Evolutionary conservation across 2,329 filamentous ascomycete species (phyloP), one percentile per base, ranked within the genome.

Genomic region (Penicillium sp.): DNA sequence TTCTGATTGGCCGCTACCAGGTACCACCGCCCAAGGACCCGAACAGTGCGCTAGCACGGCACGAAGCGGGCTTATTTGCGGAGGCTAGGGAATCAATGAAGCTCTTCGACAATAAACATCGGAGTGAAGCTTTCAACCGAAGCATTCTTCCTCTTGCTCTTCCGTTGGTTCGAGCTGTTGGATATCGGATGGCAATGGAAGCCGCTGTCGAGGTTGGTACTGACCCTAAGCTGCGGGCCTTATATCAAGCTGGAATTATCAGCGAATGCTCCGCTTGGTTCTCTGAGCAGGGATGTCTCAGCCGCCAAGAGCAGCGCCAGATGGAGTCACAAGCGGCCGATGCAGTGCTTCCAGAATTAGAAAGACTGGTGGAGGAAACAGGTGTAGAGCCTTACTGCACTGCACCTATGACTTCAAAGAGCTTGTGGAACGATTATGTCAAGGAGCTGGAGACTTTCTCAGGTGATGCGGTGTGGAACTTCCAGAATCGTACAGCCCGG

Each of bases 1-100:
- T 71, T 1, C 48, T 71, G 0, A 31, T 71, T 16, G 63, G 63
- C 4, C 62, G 67, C 14, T 71, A 70, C 25, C 23, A 61, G 23
- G 21, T 69, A 3, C 66, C 68, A 1, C 23, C 57, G 1, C 39
- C 67, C 3, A 50, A 33, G 10, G 13, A 61, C 5, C 59, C 65
- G 0, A 42, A 16, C 2, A 51, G 52, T 16, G 27, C 61, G 1
- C n/a, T 71, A 7, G 65, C 67, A 3, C 61, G 47, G 14, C 65
- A 64, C 31, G 67, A 70, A 54, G n/a, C 37, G 4, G 61, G 58
- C 2, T 53, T 69, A 1, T 49, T 66, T 13, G 53, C 21, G 3
- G 68, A 69, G 52, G 46, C 29, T 13, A 25, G 26, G 6, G 44
- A 37, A 14, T 47, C 16, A 10, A 45, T n/a, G 43, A 19, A 37